A percentile compares a stretch with the other conserved stretches of the same genome.
These are phyloP conservation scores for Poa annua DNA, from an alignment of 176 grass and related monocot species.

Conservation along the genomic window DNA sequence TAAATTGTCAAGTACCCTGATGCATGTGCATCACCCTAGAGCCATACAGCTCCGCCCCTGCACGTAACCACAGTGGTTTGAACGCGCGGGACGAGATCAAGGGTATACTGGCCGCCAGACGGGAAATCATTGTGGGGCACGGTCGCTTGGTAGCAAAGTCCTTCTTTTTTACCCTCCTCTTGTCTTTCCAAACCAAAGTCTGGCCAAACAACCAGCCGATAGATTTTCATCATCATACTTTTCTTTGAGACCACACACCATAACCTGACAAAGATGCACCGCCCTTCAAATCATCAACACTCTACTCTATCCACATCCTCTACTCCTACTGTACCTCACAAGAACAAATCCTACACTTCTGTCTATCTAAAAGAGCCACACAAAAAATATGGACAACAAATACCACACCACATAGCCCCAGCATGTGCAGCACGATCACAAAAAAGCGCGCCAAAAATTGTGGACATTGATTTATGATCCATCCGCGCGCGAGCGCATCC, in stretches of 20 bases:
- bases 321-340: neutral
- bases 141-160: too few relatives aligned
- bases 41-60: too few relatives aligned
- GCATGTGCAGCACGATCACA: neutral
- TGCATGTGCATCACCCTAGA: too few relatives aligned
- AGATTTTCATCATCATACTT: neutral
- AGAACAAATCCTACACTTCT: neutral
- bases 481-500: neutral
- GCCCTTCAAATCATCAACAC: neutral
- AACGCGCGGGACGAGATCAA: too few relatives aligned
- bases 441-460: neutral
- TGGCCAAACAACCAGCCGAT: too few relatives aligned
- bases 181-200: too few relatives aligned
- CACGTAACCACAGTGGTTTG: too few relatives aligned
- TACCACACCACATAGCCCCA: neutral
- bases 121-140: too few relatives aligned
- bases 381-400: neutral
- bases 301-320: too few relatives aligned
- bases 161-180: too few relatives aligned
- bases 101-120: too few relatives aligned
- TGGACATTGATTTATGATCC: conserved; percentile 2
- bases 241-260: neutral
- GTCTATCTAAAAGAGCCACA: neutral
- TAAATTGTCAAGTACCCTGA: too few relatives aligned
- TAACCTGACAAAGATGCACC: neutral